phyloP scores from a whole-genome alignment of 2,329 filamentous ascomycete genomes.

The Claviceps africana region DNA sequence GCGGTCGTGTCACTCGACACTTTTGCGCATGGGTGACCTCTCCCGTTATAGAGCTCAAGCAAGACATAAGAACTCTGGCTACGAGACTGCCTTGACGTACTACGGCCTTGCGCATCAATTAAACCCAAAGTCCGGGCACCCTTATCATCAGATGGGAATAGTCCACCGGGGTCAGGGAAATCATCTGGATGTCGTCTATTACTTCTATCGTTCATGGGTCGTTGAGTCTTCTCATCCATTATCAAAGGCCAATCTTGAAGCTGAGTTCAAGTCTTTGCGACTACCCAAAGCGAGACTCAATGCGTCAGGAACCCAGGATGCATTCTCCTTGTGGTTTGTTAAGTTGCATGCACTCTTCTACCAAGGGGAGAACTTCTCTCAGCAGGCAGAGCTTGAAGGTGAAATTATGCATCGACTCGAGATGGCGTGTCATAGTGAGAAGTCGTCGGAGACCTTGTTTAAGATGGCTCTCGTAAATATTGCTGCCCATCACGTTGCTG shows the following conservation, averaged over 20 bases:
- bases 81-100: conserved; percentile 67
- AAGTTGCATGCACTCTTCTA: conserved; percentile 76
- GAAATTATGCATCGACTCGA: conserved; percentile 71
- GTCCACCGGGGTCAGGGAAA: conserved; percentile 66
- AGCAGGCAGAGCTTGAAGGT: conserved; percentile 68
- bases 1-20: conserved; percentile 63
- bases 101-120: conserved; percentile 72
- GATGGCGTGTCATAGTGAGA: conserved; percentile 55
- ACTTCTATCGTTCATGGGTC: conserved; percentile 72
- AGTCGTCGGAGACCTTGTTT: conserved; percentile 50
- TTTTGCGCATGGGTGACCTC: conserved; percentile 81
- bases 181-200: conserved; percentile 74
- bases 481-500: conserved; percentile 62
- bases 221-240: conserved; percentile 61
- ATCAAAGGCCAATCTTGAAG: conserved; percentile 61
- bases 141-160: conserved; percentile 83
- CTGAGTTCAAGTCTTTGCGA: conserved; percentile 53
- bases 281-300: conserved; percentile 22
- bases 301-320: conserved; percentile 42
- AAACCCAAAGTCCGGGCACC: conserved; percentile 62
- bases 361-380: conserved; percentile 58
- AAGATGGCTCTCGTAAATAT: conserved; percentile 81
- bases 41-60: conserved; percentile 72
- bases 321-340: conserved; percentile 68
- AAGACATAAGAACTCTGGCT: conserved; percentile 58